Base-by-base conservation (phyloP, 1,139 yeast genomes). In the Yamadazyma diospyri region DNA sequence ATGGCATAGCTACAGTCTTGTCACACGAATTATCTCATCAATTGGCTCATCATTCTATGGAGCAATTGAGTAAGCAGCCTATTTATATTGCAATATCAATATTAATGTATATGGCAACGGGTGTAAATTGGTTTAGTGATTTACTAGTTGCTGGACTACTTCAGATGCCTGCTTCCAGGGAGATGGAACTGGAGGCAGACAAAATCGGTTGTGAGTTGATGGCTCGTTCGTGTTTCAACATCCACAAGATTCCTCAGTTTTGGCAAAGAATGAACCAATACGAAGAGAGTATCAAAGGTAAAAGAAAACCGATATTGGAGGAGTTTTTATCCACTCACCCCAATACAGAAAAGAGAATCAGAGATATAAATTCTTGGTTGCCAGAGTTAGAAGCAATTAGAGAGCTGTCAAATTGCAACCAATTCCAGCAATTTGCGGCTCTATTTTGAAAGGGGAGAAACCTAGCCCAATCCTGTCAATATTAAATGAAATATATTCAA, bases 151-250 rank as follows among this genome's bases (percentile, higher is more conserved):
- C 72, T 19, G 72, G 88, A 0, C 55, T 80, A 18, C 56, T 89
- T 29, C 74, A 77, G 42, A 74, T 82, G 73, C 97, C 97, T 0
- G 85, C 94, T 0, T 82, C 94, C 1, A 69, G 98, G 48, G 87
- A 78, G 43, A 86, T 86, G 95, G 99, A 92, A 57, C 75, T 88
- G 0, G 98, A 92, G 55, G 98, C 98, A 0, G 98, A 92, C 54
- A 81, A 81, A 47, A 89, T 92, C 25, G 99, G 99, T 0, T 66
- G 94, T 41, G 84, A 87, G 76, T 69, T 89, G 44, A 84, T 92
- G 95, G 78, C 96, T 2, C 66, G 78, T 40, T 95, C 95, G 27
- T 94, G 99, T 53, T 92, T 71, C 55, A 62, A 88, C 44, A 87
- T 95, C 4, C 58, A 60, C 9, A 84, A 80, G 46, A 83, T 96